Evolutionary conservation across 768 basidiomycete species (phyloP).

Genomic region (Omphalotus guepiniiformis): DNA sequence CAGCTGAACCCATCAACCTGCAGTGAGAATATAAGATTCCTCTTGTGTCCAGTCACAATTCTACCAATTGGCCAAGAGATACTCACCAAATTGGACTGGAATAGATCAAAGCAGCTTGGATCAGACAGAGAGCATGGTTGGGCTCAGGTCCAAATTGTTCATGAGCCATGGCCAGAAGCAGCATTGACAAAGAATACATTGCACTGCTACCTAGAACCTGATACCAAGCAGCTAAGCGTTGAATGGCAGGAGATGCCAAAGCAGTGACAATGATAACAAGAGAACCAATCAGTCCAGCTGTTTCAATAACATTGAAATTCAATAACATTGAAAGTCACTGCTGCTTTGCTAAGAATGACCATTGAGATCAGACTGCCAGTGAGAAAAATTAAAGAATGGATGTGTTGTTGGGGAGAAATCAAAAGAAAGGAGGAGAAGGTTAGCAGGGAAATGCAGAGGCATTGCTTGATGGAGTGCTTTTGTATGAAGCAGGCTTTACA

Average conservation of each 20-base stretch:
- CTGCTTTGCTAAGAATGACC: too few species aligned
- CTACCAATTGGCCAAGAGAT: too few species aligned
- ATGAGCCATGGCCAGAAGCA: background rate
- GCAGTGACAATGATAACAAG: background rate
- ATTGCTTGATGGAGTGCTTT: too few species aligned
- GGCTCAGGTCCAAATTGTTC: background rate
- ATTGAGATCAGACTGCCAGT: too few species aligned
- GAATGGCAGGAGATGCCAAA: background rate
- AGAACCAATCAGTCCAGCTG: background rate
- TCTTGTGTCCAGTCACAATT: background rate
- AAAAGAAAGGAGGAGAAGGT: too few species aligned
- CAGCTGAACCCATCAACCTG: slow-evolving; percentile 1
- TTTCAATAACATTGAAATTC: background rate
- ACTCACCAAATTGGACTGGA: background rate
- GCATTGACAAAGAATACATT: background rate
- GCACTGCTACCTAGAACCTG: background rate
- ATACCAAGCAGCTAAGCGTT: background rate
- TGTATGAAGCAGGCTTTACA: too few species aligned
- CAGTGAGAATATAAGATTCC: background rate
- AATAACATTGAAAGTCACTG: too few species aligned
- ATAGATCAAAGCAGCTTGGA: background rate
- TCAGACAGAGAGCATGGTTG: background rate
- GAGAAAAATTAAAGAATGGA: too few species aligned
- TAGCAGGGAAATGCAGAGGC: too few species aligned
- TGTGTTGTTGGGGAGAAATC: too few species aligned